A percentile compares a stretch with the other conserved stretches of the same genome.
phyloP scores from a whole-genome alignment of 345 rosid genomes.

The Cardiospermum halicacabum region DNA sequence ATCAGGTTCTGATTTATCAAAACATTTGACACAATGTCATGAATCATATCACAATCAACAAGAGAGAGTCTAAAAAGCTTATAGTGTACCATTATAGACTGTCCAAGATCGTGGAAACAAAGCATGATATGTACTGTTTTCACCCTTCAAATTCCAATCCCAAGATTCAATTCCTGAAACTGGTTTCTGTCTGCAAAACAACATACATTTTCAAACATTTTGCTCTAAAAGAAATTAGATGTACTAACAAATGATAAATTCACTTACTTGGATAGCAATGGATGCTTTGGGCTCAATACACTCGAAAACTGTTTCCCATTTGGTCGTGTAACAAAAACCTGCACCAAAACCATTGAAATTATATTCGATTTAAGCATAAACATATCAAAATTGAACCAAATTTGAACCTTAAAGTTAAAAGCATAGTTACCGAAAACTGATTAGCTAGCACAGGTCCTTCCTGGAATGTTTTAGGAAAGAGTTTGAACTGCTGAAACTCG shows the following conservation, averaged over 20 bases:
- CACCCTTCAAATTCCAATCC: slow-evolving; percentile 92
- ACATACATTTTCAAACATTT: not conserved
- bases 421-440: slow-evolving; percentile 57
- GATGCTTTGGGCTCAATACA: slow-evolving; percentile 60
- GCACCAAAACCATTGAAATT: not conserved
- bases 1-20: slow-evolving; percentile 67
- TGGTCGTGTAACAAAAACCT: slow-evolving; percentile 84
- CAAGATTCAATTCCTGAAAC: slow-evolving; percentile 73
- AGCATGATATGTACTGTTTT: slow-evolving; percentile 85
- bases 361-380: not conserved
- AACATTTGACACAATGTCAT: not conserved
- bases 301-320: slow-evolving; percentile 61
- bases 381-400: not conserved
- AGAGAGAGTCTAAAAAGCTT: not conserved
- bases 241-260: not conserved
- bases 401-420: not conserved
- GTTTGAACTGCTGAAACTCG: slow-evolving; percentile 49
- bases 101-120: slow-evolving; percentile 97
- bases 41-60: not conserved
- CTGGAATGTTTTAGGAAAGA: slow-evolving; percentile 42
- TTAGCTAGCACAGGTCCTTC: slow-evolving; percentile 54
- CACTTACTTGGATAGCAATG: slow-evolving; percentile 48
- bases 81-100: slow-evolving; percentile 78
- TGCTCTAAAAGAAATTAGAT: not conserved
- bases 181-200: slow-evolving; percentile 32